Conservation (phyloP, 441 rosid species). For the Mallotus repandus region DNA sequence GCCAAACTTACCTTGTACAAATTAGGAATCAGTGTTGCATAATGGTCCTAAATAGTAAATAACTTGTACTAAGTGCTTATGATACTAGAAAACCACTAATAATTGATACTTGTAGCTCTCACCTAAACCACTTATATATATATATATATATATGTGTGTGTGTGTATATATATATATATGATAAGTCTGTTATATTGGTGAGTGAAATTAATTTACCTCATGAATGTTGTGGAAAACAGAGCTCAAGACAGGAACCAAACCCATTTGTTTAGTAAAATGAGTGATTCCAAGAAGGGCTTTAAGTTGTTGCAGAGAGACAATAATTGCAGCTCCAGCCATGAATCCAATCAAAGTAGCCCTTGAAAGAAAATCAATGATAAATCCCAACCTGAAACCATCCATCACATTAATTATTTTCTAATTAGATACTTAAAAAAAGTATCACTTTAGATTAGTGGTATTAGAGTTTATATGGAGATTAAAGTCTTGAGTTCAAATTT, state of each 20-base stretch:
- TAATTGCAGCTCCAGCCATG: slow-evolving; percentile 94
- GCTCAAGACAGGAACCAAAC: slow-evolving; percentile 68
- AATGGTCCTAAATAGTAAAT: no score
- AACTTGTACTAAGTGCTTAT: no score
- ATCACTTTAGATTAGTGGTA: background rate
- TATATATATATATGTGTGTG: no score
- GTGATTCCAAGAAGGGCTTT: slow-evolving; percentile 83
- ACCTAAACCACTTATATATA: no score
- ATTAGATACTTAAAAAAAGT: background rate
- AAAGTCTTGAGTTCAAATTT: no score
- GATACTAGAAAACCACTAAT: no score
- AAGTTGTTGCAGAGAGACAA: slow-evolving; percentile 84
- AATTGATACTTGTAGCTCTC: no score
- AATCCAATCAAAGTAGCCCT: slow-evolving; percentile 85
- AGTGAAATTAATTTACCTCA: slow-evolving; percentile 44
- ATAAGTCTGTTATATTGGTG: background rate
- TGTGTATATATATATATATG: no score
- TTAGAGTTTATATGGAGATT: background rate
- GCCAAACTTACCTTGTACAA: no score
- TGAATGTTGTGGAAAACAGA: slow-evolving; percentile 65
- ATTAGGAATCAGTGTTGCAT: no score
- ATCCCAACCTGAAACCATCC: slow-evolving; percentile 56
- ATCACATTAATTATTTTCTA: background rate
- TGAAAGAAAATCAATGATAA: slow-evolving; percentile 80
- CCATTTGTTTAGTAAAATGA: slow-evolving; percentile 76